Base-by-base conservation (phyloP, 495 filamentous ascomycete species). In the Emericellopsis terricola region DNA sequence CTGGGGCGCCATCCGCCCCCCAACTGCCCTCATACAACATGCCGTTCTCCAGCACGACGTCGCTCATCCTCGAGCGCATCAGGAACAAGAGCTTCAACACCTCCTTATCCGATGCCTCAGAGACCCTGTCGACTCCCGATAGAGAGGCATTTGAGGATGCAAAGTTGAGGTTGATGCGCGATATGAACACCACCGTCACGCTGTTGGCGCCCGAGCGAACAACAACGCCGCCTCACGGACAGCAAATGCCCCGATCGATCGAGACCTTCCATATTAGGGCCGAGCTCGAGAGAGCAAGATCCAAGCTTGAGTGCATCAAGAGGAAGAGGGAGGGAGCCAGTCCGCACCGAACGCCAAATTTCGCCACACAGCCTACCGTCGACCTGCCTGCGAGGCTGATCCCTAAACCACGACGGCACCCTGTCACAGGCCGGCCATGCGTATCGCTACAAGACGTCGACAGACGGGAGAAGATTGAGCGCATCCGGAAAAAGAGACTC, bases 41-140 rank as follows among this genome's bases (percentile, higher is more conserved):
- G 1, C 64, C 69, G 38, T 69, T 71, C 44, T 62, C 58, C 5
- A 60, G 62, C 6, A 51, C 67, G 0, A 71, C 69, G 0, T 61
- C 69, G 38, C 56, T 72, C 60, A 73, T 73, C 11, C 55, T 73
- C 8, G 64, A 65, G 34, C 51, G 66, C 13, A 59, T 72, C 28
- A 60, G 53, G 21, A 3, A 23, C 8, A 9, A 16, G 29, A 53
- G 44, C 34, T 37, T 55, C 0, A 53, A 45, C 14, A 48, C 56
- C 0, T 51, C 49, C 0, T 45, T 62, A 3, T 54, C 57, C 8
- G 48, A 45, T 2, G 48, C 46, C 15, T 52, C 46, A 4, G 47
- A 38, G 7, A 30, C 45, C 21, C 51, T 1, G 20, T 33, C 2
- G 49, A 40, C 42, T 53, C 59, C 33, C 49, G 48, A 27, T 45